Evolutionary conservation across 164 flowering plant species (phyloP), one percentile per base, ranked within the genome.

Genomic region (Vitis cinerea): DNA sequence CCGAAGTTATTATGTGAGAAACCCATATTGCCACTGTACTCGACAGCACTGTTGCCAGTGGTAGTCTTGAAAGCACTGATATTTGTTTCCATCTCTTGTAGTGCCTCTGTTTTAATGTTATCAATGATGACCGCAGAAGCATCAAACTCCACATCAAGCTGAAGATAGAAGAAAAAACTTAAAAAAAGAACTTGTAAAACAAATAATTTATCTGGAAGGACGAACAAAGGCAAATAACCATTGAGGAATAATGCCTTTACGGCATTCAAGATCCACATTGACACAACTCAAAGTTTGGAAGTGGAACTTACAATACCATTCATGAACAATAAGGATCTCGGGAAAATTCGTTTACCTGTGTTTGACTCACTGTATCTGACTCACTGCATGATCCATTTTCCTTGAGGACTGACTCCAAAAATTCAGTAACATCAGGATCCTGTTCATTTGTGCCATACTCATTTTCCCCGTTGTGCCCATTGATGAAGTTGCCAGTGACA

Each of bases 331-430:
- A 31, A 53, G 44, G 8, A 19, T n/a, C 17, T n/a, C 48, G 58
- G 58, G 62, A 50, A 1, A 31, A 27, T n/a, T 37, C 31, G 10
- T 70, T 66, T 64, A 81, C 84, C 81, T 76, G 82, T 17, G 31
- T 19, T 27, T 67, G 78, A 19, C 55, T 48, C 61, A 71, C 61
- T 10, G 66, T 71, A 64, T 79, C 82, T 53, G 79, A 74, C 30
- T 75, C 81, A 73, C 84, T 72, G 74, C 72, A 59, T 15, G 81
- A 78, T 63, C 68, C 78, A 69, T 66, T 62, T 6, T 68, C 80
- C 72, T 69, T 75, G 9, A 85, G 57, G 30, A 83, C 61, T 9
- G 75, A 65, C 63, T 82, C 70, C 67, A 91, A 68, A 73, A 85
- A 79, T 11, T 84, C 82, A 1, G 76, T 23, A 10, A 80, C 70